Evolutionary conservation across 2,329 filamentous ascomycete species (phyloP).

Genomic region (Thyridium curvatum): DNA sequence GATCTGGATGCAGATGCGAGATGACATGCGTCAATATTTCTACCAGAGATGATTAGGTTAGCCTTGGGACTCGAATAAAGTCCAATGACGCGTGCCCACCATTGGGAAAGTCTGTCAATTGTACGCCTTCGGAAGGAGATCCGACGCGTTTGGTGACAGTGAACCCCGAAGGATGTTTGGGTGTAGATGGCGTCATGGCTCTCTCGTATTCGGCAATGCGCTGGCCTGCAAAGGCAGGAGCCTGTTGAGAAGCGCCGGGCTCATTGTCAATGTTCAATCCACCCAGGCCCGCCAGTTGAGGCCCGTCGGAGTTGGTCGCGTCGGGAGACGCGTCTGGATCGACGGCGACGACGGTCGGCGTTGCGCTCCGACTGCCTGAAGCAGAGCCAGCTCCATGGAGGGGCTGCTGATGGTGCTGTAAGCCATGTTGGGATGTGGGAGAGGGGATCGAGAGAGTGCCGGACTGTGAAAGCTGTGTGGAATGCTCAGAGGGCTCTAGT

Average conservation of each 20-base stretch:
- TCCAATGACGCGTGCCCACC: constrained; percentile 46
- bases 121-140: constrained; percentile 28
- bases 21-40: constrained; percentile 89
- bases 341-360: constrained; percentile 17
- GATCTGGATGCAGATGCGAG: constrained; percentile 81
- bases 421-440: constrained; percentile 50
- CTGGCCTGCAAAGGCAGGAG: constrained; percentile 35
- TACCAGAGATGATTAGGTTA: constrained; percentile 33
- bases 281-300: constrained; percentile 30
- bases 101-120: constrained; percentile 65
- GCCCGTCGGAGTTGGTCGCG: constrained; percentile 35
- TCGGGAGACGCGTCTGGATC: constrained; percentile 12
- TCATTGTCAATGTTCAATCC: constrained; percentile 39
- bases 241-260: constrained; percentile 7
- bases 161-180: constrained; percentile 45
- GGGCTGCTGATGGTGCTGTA: constrained; percentile 34
- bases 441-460: constrained; percentile 24
- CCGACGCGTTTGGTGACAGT: constrained; percentile 45
- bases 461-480: constrained; percentile 32
- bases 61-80: constrained; percentile 8
- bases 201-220: constrained; percentile 57
- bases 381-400: constrained; percentile 19
- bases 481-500: constrained; percentile 45
- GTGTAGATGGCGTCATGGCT: constrained; percentile 40
- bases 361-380: constrained; percentile 15